Evolutionary conservation across 2,329 filamentous ascomycete genomes (phyloP).

Genomic region (Nothopassalora personata): DNA sequence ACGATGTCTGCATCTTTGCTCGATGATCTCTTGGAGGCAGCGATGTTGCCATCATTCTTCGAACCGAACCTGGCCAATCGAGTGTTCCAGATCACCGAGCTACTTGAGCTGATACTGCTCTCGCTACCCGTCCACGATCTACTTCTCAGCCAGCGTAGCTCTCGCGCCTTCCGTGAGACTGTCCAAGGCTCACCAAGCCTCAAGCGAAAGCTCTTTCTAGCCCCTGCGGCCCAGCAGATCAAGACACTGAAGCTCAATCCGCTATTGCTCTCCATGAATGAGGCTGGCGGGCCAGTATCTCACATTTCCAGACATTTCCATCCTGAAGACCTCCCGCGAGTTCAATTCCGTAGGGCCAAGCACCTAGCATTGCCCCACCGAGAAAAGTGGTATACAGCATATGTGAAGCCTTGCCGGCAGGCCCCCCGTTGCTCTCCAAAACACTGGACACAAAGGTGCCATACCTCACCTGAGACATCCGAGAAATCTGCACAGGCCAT

Average conservation of each 20-base stretch:
- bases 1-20: not conserved
- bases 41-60: not conserved
- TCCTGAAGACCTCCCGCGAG: not conserved
- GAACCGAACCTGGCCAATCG: not conserved
- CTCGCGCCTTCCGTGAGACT: not conserved
- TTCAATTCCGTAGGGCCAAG: not conserved
- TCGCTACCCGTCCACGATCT: not conserved
- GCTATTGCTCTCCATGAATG: not conserved
- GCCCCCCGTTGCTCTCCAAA: not conserved
- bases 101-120: slow-evolving; percentile 7
- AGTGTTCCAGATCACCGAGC: not conserved
- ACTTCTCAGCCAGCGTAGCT: not conserved
- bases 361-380: not conserved
- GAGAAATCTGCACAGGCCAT: not conserved
- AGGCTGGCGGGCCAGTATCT: not conserved
- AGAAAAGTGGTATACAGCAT: not conserved
- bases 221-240: not conserved
- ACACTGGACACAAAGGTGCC: not conserved
- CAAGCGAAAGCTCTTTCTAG: not conserved
- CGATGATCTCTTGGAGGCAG: not conserved
- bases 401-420: not conserved
- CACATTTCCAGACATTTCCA: not conserved
- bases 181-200: not conserved
- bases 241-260: not conserved
- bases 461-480: not conserved